These are phyloP conservation scores for Lolium perenne DNA, from an alignment of 176 grass and related monocot species.

Conservation along the genomic window DNA sequence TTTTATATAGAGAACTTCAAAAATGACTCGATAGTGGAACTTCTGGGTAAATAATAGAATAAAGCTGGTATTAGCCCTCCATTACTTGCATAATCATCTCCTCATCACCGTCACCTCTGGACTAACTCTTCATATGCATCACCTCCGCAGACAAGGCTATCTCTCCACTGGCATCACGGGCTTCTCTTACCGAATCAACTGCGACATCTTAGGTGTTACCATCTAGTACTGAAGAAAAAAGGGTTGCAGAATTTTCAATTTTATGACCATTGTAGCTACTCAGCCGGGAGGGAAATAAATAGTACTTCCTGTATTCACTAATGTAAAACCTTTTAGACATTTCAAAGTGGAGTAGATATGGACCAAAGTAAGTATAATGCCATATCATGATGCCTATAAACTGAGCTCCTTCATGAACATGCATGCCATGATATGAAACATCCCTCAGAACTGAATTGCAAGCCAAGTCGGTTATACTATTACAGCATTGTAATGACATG, in stretches of 20 bases:
- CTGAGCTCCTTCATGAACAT: slow-evolving; percentile 50
- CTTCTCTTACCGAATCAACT: slow-evolving; percentile 11
- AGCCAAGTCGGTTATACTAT: slow-evolving; percentile 35
- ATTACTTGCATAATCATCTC: not conserved
- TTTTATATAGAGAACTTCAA: not conserved
- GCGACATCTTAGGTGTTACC: slow-evolving; percentile 1
- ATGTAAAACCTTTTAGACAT: slow-evolving; percentile 22
- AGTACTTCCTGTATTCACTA: slow-evolving; percentile 39
- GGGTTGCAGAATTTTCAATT: slow-evolving; percentile 27
- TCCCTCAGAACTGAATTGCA: not conserved
- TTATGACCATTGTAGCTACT: slow-evolving; percentile 37
- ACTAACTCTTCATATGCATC: slow-evolving; percentile 30
- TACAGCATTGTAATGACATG: slow-evolving; percentile 60
- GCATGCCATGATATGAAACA: slow-evolving; percentile 78
- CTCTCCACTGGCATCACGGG: slow-evolving; percentile 26
- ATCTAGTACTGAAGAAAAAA: slow-evolving; percentile 33
- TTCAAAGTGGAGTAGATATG: no score
- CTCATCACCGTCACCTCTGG: not conserved
- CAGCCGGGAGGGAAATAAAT: slow-evolving; percentile 32
- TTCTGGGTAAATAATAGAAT: not conserved
- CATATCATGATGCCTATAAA: slow-evolving; percentile 66
- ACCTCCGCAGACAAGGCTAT: not conserved
- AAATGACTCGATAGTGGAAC: not conserved
- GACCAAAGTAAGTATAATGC: slow-evolving; percentile 30
- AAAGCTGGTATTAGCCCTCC: slow-evolving; percentile 1